phyloP scores from a whole-genome alignment of 208 protist genomes.

The Crithidia fasciculata region DNA sequence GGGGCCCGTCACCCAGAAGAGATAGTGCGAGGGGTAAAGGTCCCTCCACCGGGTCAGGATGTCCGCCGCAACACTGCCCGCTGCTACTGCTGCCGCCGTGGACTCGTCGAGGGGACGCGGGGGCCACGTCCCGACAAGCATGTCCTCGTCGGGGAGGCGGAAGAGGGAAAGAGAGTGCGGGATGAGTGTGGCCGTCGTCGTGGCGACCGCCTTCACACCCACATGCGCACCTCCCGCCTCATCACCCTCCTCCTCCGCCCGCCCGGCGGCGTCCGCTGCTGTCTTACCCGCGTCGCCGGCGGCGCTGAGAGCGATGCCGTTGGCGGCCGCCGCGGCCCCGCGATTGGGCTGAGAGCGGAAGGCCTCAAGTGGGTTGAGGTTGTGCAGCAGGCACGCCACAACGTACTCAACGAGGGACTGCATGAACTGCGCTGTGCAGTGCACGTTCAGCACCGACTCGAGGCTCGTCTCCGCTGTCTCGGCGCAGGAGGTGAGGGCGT shows the following conservation, averaged over 20 bases:
- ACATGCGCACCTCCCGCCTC: slow-evolving; percentile 1
- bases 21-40: slow-evolving; percentile 17
- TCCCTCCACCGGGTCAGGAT: slow-evolving; percentile 19
- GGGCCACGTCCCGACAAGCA: slow-evolving; percentile 58
- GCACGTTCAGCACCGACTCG: slow-evolving; percentile 35
- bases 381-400: slow-evolving; percentile 45
- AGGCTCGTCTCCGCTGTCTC: background rate
- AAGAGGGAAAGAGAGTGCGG: slow-evolving; percentile 18
- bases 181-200: slow-evolving; percentile 11
- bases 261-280: background rate
- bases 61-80: slow-evolving; percentile 4
- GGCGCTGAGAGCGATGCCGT: background rate
- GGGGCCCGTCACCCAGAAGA: slow-evolving; percentile 43
- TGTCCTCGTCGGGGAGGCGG: slow-evolving; percentile 45
- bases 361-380: slow-evolving; percentile 46
- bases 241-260: background rate
- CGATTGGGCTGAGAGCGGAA: slow-evolving; percentile 12
- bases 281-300: background rate
- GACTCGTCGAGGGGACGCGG: background rate
- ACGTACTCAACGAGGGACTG: slow-evolving; percentile 35
- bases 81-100: background rate
- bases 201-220: slow-evolving; percentile 4
- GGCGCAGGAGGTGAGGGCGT: background rate
- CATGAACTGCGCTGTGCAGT: slow-evolving; percentile 26
- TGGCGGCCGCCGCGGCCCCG: background rate